Evolutionary conservation across 169 alveolate species (phyloP), one percentile per base, ranked within the genome.

Genomic region (Plasmodium berghei): DNA sequence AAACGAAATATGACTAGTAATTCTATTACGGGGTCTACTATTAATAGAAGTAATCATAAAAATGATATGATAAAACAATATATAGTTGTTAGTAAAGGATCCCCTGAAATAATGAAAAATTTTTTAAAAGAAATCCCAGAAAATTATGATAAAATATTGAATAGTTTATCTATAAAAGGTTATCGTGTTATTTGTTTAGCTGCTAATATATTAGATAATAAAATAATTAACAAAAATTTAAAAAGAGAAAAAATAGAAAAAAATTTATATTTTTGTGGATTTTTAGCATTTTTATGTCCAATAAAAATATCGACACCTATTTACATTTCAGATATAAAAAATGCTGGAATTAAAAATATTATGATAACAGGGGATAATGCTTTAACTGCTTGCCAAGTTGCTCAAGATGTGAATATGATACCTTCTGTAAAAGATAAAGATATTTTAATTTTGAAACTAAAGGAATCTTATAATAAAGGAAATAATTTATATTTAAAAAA

Each of bases 331-430:
- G 95, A 95, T 73, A 90, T 97, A 52, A 94, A 95, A 61, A 52
- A 91, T 22, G 94, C 98, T 6, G 96, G 97, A 55, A 97, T 96
- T 72, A 87, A 94, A 54, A 94, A 96, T 28, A 93, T 97, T 64
- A 98, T 99, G 97, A 97, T 99, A 59, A 98, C 99, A 5, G 99
- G 99, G 52, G 99, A 99, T 95, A 98, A 98, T 93, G 96, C 98
- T n/a, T 92, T 97, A 56, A 98, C 99, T 8, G 99, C 99, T 1
- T 97, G 98, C 48, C 98, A 98, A 80, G 99, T 99, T 14, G 98
- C 99, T 6, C 94, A 90, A 56, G 97, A 96, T 34, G 95, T 95
- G 1, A 91, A 94, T 62, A 87, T 93, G 22, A 63, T 75, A 12
- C 85, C 90, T 9, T 8, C 63, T 9, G 85, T 85, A 24, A 70